A percentile compares a stretch with the other conserved stretches of the same genome.
Evolutionary conservation across 2,329 filamentous ascomycete genomes (phyloP).

Genomic region (Penicillium polonicum): DNA sequence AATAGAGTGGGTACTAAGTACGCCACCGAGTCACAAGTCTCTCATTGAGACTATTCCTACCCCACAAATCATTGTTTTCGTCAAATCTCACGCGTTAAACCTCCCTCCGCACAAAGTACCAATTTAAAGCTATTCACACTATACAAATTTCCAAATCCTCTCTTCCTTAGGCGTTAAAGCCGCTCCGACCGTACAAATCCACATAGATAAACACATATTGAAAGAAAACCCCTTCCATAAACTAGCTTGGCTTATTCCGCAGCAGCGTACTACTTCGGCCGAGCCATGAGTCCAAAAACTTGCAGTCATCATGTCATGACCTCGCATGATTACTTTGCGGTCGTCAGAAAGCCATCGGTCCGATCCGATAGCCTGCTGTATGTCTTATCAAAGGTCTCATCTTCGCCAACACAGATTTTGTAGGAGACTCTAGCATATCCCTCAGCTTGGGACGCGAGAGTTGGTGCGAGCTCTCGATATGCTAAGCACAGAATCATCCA

Average conservation of each 20-base stretch:
- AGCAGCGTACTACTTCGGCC: neutral
- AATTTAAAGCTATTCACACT: too few species aligned
- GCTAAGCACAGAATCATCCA: constrained; percentile 32
- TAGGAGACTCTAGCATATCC: constrained; percentile 35
- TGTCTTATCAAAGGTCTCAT: constrained; percentile 33
- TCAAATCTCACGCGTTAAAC: too few species aligned
- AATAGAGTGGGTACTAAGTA: too few species aligned
- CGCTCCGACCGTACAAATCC: too few species aligned
- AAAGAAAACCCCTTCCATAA: too few species aligned
- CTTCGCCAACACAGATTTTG: constrained; percentile 38
- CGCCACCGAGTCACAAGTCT: too few species aligned
- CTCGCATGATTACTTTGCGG: neutral
- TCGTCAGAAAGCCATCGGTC: neutral
- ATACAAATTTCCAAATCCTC: too few species aligned
- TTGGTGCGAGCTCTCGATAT: constrained; percentile 26
- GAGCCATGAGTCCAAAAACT: neutral
- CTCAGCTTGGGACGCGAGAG: constrained; percentile 23
- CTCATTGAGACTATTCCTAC: too few species aligned
- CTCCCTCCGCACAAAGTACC: too few species aligned
- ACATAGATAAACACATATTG: too few species aligned
- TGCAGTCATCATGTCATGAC: neutral
- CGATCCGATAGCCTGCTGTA: constrained; percentile 14
- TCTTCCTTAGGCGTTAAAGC: too few species aligned
- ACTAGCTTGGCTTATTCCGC: neutral
- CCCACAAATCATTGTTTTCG: too few species aligned